Evolutionary conservation across 1,284 basidiomycete genomes (phyloP).

Genomic region (Marasmius tenuissimus): DNA sequence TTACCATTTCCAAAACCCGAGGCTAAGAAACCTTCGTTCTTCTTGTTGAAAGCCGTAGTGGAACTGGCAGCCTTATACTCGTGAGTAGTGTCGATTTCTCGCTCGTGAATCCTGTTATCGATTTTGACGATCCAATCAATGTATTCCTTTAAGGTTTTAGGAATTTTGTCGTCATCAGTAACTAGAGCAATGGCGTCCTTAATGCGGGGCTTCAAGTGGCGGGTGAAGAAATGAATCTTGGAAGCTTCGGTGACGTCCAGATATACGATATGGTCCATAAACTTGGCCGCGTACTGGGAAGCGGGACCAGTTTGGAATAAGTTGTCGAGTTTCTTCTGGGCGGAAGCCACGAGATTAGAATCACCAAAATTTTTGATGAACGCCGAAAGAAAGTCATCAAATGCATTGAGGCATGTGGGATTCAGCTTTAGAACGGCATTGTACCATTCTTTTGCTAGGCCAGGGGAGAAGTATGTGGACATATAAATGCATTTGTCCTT

Average conservation of each 20-base stretch:
- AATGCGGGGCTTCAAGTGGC: not conserved
- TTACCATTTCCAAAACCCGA: not conserved
- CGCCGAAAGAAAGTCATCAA: not conserved
- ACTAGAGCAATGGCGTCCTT: not conserved
- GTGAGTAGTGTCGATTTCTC: not conserved
- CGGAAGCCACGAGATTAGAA: not conserved
- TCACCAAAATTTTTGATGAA: not conserved
- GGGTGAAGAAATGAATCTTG: not conserved
- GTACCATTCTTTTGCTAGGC: conserved; percentile 5
- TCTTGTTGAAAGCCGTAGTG: not conserved
- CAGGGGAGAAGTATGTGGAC: not conserved
- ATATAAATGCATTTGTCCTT: conserved; percentile 10
- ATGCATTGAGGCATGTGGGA: not conserved
- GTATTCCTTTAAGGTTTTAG: not conserved
- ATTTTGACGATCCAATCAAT: not conserved
- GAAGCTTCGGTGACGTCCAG: not conserved
- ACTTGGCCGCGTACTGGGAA: not conserved
- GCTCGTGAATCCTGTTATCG: not conserved
- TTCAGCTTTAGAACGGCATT: not conserved
- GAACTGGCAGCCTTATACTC: not conserved
- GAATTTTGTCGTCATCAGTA: not conserved
- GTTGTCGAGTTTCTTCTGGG: not conserved
- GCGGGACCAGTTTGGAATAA: not conserved
- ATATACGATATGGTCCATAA: not conserved
- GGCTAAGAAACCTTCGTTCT: no score